Conservation (phyloP, 2,329 filamentous ascomycete genomes). For the Bipolaris sorokiniana region DNA sequence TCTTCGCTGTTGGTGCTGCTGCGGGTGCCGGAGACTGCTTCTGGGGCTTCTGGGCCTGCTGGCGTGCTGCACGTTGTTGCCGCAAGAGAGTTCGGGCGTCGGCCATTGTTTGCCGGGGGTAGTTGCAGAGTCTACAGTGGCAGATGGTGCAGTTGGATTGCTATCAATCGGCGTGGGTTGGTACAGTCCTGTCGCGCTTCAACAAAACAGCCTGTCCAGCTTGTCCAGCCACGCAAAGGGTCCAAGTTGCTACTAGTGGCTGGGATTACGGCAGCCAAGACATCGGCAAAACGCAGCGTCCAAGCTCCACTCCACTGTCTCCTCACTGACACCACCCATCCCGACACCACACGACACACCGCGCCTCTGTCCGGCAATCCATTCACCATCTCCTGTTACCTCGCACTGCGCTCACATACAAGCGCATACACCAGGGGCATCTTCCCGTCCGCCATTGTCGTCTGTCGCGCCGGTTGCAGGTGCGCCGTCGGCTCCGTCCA, state of each 20-base stretch:
- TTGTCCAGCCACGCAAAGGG: slow-evolving; percentile 10
- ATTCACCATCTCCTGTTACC: slow-evolving; percentile 20
- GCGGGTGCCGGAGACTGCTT: slow-evolving; percentile 40
- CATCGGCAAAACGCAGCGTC: slow-evolving; percentile 31
- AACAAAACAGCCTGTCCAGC: slow-evolving; percentile 9
- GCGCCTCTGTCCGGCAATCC: slow-evolving; percentile 23
- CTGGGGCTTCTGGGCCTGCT: slow-evolving; percentile 40
- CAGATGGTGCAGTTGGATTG: neutral
- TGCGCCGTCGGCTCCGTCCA: slow-evolving; percentile 23
- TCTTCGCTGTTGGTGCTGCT: slow-evolving; percentile 39
- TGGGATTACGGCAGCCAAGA: slow-evolving; percentile 22
- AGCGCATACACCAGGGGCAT: slow-evolving; percentile 15
- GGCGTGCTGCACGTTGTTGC: slow-evolving; percentile 48
- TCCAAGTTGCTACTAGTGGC: slow-evolving; percentile 8
- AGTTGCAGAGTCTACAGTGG: neutral
- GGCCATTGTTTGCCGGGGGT: slow-evolving; percentile 34
- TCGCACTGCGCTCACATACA: slow-evolving; percentile 13
- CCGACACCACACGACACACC: slow-evolving; percentile 38
- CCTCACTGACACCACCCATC: slow-evolving; percentile 34
- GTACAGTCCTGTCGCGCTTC: neutral
- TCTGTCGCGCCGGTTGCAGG: slow-evolving; percentile 19
- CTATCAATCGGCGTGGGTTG: slow-evolving; percentile 3
- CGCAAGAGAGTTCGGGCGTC: slow-evolving; percentile 49
- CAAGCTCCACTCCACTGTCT: slow-evolving; percentile 35
- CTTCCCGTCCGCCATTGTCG: slow-evolving; percentile 4